Base-by-base conservation (phyloP, 2,329 filamentous ascomycete species). In the Samsoniella hepiali region DNA sequence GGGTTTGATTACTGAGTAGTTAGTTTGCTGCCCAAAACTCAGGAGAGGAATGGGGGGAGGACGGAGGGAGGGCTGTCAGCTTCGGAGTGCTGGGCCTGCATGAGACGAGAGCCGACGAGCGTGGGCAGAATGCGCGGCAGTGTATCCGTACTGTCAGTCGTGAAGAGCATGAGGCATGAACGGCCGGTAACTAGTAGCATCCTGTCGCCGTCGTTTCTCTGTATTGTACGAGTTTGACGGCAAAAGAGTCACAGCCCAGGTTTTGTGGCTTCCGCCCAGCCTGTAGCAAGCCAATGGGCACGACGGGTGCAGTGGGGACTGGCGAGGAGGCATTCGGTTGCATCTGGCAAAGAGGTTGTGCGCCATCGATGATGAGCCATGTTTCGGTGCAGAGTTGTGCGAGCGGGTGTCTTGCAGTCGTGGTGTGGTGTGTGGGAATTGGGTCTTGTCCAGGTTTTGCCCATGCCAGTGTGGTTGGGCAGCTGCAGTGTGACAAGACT, bases 201-300 rank as follows among this genome's bases (percentile, higher is more conserved):
- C 11, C 10, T 3, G 38, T 40, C 13, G 3, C 9, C 8, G 50
- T 36, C 29, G 29, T 17, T 40, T 32, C 40, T 38, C 10, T 57
- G 29, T 22, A 22, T 32, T 15, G 38, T 44, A 31, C 38, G 22
- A 56, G 38, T 27, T 57, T 13, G 22, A 38, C 47, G 36, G 57
- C 22, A 34, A 53, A 59, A 54, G 58, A 54, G 58, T 61, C 58
- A 61, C 38, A 59, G 57, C 36, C 56, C 36, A 51, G n/a, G 32
- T 27, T 32, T 61, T 42, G 59, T 62, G 59, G 59, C 59, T 55
- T 44, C 34, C 56, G 42, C 36, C 47, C 45, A 50, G 57, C n/a
- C 7, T n/a, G 34, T 32, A 50, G 38, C 44, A 38, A 49, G 45
- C 32, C 57, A 11, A 59, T 32, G 40, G 44, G n/a, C 8, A 31